Base-by-base conservation (phyloP, 2,329 filamentous ascomycete species). In the Apiospora arundinis region DNA sequence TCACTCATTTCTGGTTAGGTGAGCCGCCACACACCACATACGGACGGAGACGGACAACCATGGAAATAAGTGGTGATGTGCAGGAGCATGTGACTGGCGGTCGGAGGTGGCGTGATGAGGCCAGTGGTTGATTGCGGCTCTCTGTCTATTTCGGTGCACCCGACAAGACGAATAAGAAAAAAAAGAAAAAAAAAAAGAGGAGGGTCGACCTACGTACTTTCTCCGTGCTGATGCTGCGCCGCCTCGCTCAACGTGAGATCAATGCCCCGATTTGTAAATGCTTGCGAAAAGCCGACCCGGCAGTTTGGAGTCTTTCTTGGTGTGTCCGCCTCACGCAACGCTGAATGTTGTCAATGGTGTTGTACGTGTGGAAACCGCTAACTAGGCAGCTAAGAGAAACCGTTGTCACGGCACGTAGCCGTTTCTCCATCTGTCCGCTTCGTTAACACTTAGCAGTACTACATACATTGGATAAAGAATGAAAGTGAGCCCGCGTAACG, bases 101-200 rank as follows among this genome's bases (percentile, higher is more conserved):
- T 7, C 25, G 25, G 25, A 25, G 14, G 52, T 60, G 52, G 52
- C 52, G 16, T 60, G 52, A 60, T 32, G 52, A 60, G 28, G 32
- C 32, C 32, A 32, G 32, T 32, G 32, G 6, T 32, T 32, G 32
- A 32, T 32, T 32, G 32, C 32, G 32, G 28, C 48, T 52, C 52
- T 60, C 25, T 52, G 12, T 60, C 25, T 60, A 60, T 60, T 60
- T 60, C 52, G 52, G 52, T 60, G 18, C 25, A 21, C 52, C 52
- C 49, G 52, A 60, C 8, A 32, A 28, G 18, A 60, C 14, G 14
- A 7, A 37, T 21, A 21, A 21, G 14, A 16, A 21, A 37, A 16
- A 7, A 4, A 37, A 60, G 21, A 21, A 16, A 21, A 37, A 16
- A 7, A 4, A 37, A 60, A 37, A 21, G 8, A 60, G 28, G 28